Evolutionary conservation across 139 green algal genomes (phyloP).

Genomic region (Zygnema cylindricum): DNA sequence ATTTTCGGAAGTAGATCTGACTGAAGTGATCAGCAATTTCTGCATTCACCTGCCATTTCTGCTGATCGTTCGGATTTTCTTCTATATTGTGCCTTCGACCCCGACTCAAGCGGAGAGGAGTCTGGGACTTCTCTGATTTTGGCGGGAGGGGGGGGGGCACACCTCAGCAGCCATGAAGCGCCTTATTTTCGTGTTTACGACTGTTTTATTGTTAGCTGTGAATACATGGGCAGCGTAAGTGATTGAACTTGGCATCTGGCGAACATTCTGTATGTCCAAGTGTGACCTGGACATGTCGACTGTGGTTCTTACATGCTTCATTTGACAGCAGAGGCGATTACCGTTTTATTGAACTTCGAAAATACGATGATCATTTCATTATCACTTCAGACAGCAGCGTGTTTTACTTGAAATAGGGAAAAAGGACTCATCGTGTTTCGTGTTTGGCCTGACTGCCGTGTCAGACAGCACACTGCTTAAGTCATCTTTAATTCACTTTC

Average conservation of each 20-base stretch:
- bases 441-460: background rate
- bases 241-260: background rate
- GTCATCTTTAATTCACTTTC: background rate
- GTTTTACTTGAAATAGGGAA: background rate
- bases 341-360: background rate
- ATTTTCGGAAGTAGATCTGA: background rate
- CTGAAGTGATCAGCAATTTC: background rate
- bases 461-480: background rate
- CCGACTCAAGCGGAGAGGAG: background rate
- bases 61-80: background rate
- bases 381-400: background rate
- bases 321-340: background rate
- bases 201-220: background rate
- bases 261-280: background rate
- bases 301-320: background rate
- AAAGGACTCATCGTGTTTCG: no score
- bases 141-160: background rate
- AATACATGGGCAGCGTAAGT: slow-evolving; percentile 7
- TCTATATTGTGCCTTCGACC: background rate
- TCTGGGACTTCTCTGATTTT: background rate
- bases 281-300: background rate
- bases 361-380: background rate
- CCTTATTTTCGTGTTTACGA: background rate
- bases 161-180: background rate
- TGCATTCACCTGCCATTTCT: background rate